phyloP scores from a whole-genome alignment of 768 basidiomycete genomes.

The Pholiota conissans region DNA sequence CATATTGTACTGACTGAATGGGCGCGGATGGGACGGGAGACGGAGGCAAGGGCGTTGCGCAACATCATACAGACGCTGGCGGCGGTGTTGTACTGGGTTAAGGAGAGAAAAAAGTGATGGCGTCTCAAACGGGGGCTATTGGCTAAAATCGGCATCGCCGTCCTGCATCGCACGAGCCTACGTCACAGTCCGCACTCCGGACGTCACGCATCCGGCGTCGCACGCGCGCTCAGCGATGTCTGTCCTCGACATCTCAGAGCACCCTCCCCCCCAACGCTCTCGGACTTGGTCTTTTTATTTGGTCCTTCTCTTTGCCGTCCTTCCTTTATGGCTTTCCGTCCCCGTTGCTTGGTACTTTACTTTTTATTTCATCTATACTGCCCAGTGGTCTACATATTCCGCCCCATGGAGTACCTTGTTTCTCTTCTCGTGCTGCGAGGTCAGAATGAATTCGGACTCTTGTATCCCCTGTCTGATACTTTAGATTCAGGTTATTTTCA shows the following conservation, averaged over 20 bases:
- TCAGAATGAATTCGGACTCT: slow-evolving; percentile 24
- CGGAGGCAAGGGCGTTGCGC: slow-evolving; percentile 60
- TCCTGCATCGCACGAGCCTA: slow-evolving; percentile 1
- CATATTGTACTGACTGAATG: slow-evolving; percentile 43
- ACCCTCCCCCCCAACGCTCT: slow-evolving; percentile 32
- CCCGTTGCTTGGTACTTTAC: slow-evolving; percentile 70
- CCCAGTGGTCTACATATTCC: slow-evolving; percentile 40
- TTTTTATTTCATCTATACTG: slow-evolving; percentile 45
- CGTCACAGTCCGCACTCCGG: slow-evolving; percentile 2
- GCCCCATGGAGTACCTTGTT: slow-evolving; percentile 42
- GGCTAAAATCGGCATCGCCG: slow-evolving; percentile 7
- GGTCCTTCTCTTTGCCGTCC: slow-evolving; percentile 53
- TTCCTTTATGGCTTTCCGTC: slow-evolving; percentile 63
- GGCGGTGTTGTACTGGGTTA: slow-evolving; percentile 26
- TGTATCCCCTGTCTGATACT: background rate
- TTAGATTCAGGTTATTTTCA: slow-evolving; percentile 59
- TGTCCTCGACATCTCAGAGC: slow-evolving; percentile 42
- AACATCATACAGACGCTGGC: slow-evolving; percentile 54
- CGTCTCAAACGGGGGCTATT: slow-evolving; percentile 10
- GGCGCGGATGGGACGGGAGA: slow-evolving; percentile 50
- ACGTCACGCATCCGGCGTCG: background rate
- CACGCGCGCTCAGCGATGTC: too few relatives aligned
- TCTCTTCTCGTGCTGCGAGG: slow-evolving; percentile 59
- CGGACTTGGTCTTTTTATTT: slow-evolving; percentile 57
- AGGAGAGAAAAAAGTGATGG: slow-evolving; percentile 28